Evolutionary conservation across 805 yeast species (phyloP).

Genomic region (Myxozyma vanderwaltii): DNA sequence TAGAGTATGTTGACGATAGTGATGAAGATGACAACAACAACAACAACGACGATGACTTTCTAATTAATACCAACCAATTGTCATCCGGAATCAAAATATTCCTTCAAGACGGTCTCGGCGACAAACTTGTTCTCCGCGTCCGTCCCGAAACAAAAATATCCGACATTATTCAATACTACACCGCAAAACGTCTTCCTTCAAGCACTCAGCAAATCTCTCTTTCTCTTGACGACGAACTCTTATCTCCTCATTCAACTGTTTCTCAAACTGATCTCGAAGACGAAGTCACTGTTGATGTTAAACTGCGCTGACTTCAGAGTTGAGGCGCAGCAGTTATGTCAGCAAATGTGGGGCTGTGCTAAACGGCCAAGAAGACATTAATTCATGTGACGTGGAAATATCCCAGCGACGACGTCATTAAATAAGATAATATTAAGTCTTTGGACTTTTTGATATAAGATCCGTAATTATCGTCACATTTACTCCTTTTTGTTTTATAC

Average conservation of each 20-base stretch:
- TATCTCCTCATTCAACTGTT: too few species aligned
- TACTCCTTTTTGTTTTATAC: too few species aligned
- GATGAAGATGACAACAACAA: neutral
- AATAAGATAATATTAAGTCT: too few species aligned
- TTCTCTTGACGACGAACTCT: conserved; percentile 27
- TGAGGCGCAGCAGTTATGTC: neutral
- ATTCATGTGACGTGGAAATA: neutral
- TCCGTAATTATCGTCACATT: too few species aligned
- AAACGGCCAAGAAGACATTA: conserved; percentile 1
- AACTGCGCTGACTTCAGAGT: conserved; percentile 7
- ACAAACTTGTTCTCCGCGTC: conserved; percentile 19
- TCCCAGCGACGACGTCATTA: too few species aligned
- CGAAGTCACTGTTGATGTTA: conserved; percentile 33
- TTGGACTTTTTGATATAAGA: too few species aligned
- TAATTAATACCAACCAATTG: neutral
- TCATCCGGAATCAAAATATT: conserved; percentile 10
- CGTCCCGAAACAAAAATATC: conserved; percentile 12
- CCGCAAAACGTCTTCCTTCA: neutral
- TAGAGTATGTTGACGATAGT: neutral
- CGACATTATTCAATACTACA: conserved; percentile 17
- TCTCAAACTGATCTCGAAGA: conserved; percentile 35
- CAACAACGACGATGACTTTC: neutral
- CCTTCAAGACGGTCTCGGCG: conserved; percentile 25
- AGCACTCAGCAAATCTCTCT: conserved; percentile 5
- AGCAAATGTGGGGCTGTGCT: neutral